These are phyloP conservation scores for Populus tremula DNA, from an alignment of 345 rosid genomes.

Conservation along the genomic window DNA sequence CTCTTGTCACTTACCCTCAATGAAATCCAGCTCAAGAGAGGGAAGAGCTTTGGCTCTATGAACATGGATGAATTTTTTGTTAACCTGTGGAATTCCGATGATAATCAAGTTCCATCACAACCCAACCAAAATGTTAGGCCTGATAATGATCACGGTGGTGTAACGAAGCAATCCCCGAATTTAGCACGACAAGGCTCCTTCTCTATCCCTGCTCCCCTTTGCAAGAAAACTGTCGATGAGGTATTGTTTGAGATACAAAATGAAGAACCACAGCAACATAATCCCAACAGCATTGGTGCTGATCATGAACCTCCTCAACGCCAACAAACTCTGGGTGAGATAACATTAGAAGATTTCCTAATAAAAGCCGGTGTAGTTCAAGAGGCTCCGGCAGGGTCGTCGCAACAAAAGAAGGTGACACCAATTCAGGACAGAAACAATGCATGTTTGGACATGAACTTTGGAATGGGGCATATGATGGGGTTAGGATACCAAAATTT, in stretches of 20 bases:
- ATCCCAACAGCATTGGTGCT: slow-evolving; percentile 7
- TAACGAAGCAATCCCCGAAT: neutral
- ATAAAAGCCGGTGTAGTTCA: slow-evolving; percentile 80
- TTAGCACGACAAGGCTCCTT: slow-evolving; percentile 64
- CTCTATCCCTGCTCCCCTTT: slow-evolving; percentile 61
- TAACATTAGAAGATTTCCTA: slow-evolving; percentile 81
- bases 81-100: slow-evolving; percentile 62
- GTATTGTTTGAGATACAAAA: slow-evolving; percentile 82
- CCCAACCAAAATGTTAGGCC: slow-evolving; percentile 3
- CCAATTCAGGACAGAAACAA: slow-evolving; percentile 2
- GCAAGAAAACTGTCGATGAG: slow-evolving; percentile 87
- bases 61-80: slow-evolving; percentile 89
- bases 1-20: slow-evolving; percentile 71
- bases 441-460: slow-evolving; percentile 28
- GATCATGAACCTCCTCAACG: slow-evolving; percentile 35
- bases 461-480: slow-evolving; percentile 35
- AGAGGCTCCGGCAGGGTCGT: slow-evolving; percentile 26
- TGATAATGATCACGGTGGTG: neutral
- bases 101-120: slow-evolving; percentile 30
- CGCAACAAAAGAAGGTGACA: slow-evolving; percentile 7
- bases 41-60: slow-evolving; percentile 79
- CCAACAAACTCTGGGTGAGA: slow-evolving; percentile 70
- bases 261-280: slow-evolving; percentile 34
- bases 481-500: slow-evolving; percentile 28
- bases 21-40: slow-evolving; percentile 75